Evolutionary conservation across 805 yeast genomes (phyloP), one percentile per base, ranked within the genome.

Genomic region (Candida insectalens): DNA sequence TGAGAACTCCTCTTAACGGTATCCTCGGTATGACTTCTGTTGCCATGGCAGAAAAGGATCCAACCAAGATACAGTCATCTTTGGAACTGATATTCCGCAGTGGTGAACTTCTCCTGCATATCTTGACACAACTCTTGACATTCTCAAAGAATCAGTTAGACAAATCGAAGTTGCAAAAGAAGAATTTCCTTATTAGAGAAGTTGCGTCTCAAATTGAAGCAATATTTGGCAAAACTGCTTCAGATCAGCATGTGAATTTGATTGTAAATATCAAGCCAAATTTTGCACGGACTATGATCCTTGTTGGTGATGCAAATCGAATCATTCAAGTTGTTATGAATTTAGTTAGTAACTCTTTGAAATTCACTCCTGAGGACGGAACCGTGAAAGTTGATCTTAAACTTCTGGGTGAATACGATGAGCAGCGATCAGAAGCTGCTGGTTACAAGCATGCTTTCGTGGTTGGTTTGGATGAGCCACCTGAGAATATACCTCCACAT

Each of bases 1-100:
- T 92, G 50, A 72, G 97, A 46, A 92, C 97, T 0, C 98, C 98
- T 2, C 63, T 92, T 41, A 92, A 92, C 55, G 98, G 98, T 52
- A 92, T 92, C 27, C 62, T 92, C 35, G 97, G 97, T 42, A 83
- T 89, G 88, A 83, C 96, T 0, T 82, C 94, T 3, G 81, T 89
- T 36, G 88, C 95, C 5, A 76, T 87, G 83, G 92, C 83, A 15
- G 97, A 92, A 52, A 65, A 65, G 19, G 89, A 83, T 44, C 65
- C 67, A 4, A 56, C 63, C 10, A 74, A 77, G 43, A 76, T 87
- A 10, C 80, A 81, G 46, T 77, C 78, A 32, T 78, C 88, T 13
- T 60, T 88, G 45, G 82, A 81, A 41, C 69, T 89, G 34, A 88
- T 89, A 34, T 84, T 83, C 57, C 71, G 95, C 49, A 81, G 94